Percentiles rank a stretch among this genome's conserved stretches.
Conservation (phyloP, 2,329 filamentous ascomycete species). For the Fusarium tjaetaba region DNA sequence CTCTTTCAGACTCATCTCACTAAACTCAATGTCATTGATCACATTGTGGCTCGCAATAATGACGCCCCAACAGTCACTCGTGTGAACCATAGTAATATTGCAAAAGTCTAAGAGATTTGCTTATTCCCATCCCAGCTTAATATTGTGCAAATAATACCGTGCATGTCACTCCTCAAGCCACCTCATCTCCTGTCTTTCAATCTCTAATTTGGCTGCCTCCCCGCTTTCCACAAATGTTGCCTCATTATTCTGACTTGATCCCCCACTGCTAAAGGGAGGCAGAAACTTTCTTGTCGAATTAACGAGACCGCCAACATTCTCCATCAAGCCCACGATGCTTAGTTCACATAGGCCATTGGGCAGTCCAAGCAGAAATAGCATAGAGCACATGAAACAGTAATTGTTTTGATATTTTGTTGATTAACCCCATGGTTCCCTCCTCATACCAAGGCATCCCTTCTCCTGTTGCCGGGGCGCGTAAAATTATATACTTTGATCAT, state of each 20-base stretch:
- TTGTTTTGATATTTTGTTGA: slow-evolving; percentile 30
- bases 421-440: slow-evolving; percentile 18
- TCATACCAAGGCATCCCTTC: slow-evolving; percentile 10
- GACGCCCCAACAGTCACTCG: not conserved
- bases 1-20: not conserved
- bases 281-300: slow-evolving; percentile 11
- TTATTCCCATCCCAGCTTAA: slow-evolving; percentile 1
- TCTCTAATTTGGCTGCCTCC: slow-evolving; percentile 10
- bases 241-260: slow-evolving; percentile 11
- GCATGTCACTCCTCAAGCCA: slow-evolving; percentile 17
- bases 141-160: not conserved
- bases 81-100: not conserved
- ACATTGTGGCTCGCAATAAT: not conserved
- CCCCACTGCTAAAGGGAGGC: slow-evolving; percentile 27
- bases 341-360: not conserved
- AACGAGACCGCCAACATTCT: slow-evolving; percentile 14
- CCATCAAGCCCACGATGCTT: not conserved
- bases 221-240: slow-evolving; percentile 23
- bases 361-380: not conserved
- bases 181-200: slow-evolving; percentile 21
- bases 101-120: not conserved
- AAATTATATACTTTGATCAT: slow-evolving; percentile 41
- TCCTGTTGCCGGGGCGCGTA: slow-evolving; percentile 15
- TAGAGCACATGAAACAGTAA: slow-evolving; percentile 7
- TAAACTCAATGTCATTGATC: not conserved